Evolutionary conservation across 2,329 filamentous ascomycete species (phyloP).

Genomic region (Aureobasidium leucospermi): DNA sequence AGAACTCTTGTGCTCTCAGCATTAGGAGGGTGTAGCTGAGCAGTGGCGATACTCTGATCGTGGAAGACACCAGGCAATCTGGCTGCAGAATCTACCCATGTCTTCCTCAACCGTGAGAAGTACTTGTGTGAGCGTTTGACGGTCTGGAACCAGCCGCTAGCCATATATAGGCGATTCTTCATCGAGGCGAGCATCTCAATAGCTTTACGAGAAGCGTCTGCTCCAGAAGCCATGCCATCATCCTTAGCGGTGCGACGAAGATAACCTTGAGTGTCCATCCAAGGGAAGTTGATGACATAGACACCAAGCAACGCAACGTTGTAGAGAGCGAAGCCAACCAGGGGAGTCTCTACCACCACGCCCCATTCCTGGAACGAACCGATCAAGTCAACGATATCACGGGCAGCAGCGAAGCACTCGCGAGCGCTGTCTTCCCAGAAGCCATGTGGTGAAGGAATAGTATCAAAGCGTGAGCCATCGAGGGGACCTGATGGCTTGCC

Average conservation of each 20-base stretch:
- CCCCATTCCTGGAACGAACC: slow-evolving; percentile 53
- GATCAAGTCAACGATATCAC: slow-evolving; percentile 58
- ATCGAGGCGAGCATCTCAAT: slow-evolving; percentile 47
- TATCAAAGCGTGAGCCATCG: slow-evolving; percentile 36
- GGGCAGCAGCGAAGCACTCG: slow-evolving; percentile 55
- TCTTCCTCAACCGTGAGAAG: slow-evolving; percentile 45
- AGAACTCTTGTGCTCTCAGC: slow-evolving; percentile 37
- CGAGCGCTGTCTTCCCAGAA: slow-evolving; percentile 60
- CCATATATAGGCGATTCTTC: slow-evolving; percentile 49
- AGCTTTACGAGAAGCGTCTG: slow-evolving; percentile 42
- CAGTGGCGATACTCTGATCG: slow-evolving; percentile 23
- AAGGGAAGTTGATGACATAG: slow-evolving; percentile 60
- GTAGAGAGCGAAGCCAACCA: slow-evolving; percentile 61
- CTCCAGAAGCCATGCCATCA: slow-evolving; percentile 18
- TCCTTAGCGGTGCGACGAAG: slow-evolving; percentile 32
- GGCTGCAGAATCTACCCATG: slow-evolving; percentile 35
- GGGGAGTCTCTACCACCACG: slow-evolving; percentile 59
- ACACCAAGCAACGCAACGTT: slow-evolving; percentile 57
- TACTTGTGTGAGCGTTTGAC: slow-evolving; percentile 49
- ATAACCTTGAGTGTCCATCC: slow-evolving; percentile 56
- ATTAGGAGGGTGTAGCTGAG: slow-evolving; percentile 33
- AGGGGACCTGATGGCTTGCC: slow-evolving; percentile 49
- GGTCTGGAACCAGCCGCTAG: slow-evolving; percentile 47
- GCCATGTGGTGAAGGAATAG: slow-evolving; percentile 42
- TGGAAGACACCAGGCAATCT: slow-evolving; percentile 25